phyloP scores from a whole-genome alignment of 2,329 filamentous ascomycete genomes.

The Ploettnerulaceae sp. region DNA sequence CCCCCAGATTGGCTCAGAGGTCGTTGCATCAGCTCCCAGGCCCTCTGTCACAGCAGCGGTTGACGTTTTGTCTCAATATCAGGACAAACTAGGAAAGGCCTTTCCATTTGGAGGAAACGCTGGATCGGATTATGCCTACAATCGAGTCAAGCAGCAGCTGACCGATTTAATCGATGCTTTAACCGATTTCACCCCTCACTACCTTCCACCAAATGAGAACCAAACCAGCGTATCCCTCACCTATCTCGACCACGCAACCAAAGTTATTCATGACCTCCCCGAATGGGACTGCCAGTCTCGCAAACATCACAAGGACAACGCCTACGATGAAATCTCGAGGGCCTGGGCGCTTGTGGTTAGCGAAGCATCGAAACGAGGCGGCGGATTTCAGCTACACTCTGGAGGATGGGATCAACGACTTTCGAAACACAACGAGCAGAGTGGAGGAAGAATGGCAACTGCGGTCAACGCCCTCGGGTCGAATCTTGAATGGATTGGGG shows the following conservation, averaged over 20 bases:
- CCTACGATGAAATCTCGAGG: conserved; percentile 91
- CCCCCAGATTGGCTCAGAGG: conserved; percentile 78
- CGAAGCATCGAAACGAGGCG: conserved; percentile 85
- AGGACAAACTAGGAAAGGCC: conserved; percentile 68
- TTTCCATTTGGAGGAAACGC: conserved; percentile 82
- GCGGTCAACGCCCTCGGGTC: conserved; percentile 73
- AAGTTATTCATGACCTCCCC: conserved; percentile 83
- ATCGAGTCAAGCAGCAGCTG: conserved; percentile 79
- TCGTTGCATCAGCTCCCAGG: conserved; percentile 78
- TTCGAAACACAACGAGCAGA: conserved; percentile 80
- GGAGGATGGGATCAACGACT: conserved; percentile 90
- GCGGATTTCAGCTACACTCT: conserved; percentile 82
- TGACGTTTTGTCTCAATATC: conserved; percentile 76
- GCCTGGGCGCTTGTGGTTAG: conserved; percentile 90
- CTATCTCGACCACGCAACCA: conserved; percentile 85
- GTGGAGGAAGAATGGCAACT: conserved; percentile 72
- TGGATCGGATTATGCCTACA: conserved; percentile 90
- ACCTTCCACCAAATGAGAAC: conserved; percentile 83
- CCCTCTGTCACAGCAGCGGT: conserved; percentile 79
- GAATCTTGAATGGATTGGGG: conserved; percentile 74
- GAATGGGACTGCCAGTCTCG: conserved; percentile 87
- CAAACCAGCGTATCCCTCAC: conserved; percentile 79
- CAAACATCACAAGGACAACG: conserved; percentile 88
- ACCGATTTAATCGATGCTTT: conserved; percentile 80
- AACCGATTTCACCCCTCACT: conserved; percentile 91